Conservation (phyloP, 208 protist genomes). For the Trichomonas tenax region DNA sequence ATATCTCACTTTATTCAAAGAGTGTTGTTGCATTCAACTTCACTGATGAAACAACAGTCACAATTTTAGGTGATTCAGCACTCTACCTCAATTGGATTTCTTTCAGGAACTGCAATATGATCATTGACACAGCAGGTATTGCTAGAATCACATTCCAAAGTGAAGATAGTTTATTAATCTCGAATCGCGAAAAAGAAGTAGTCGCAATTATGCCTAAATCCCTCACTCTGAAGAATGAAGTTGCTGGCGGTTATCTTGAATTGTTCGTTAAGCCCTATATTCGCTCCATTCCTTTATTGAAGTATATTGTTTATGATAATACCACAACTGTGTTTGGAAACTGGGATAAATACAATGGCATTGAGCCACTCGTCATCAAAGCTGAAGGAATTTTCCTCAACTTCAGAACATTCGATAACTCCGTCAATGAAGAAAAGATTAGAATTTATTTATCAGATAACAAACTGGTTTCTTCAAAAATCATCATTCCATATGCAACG, state of each 20-base stretch:
- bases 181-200: background rate
- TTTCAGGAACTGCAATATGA: background rate
- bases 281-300: background rate
- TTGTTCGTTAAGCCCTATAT: background rate
- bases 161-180: background rate
- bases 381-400: background rate
- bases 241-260: background rate
- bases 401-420: background rate
- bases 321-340: background rate
- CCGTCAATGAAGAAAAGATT: background rate
- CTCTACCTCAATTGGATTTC: background rate
- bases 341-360: background rate
- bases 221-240: background rate
- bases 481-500: background rate
- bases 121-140: background rate
- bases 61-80: background rate
- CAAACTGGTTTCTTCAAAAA: background rate
- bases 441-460: background rate
- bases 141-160: background rate
- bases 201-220: background rate
- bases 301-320: background rate
- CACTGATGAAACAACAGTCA: background rate
- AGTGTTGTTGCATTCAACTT: background rate
- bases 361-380: background rate
- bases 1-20: background rate